Conservation (phyloP, 192 early-diverging fungal genomes). For the Backusella sp. region DNA sequence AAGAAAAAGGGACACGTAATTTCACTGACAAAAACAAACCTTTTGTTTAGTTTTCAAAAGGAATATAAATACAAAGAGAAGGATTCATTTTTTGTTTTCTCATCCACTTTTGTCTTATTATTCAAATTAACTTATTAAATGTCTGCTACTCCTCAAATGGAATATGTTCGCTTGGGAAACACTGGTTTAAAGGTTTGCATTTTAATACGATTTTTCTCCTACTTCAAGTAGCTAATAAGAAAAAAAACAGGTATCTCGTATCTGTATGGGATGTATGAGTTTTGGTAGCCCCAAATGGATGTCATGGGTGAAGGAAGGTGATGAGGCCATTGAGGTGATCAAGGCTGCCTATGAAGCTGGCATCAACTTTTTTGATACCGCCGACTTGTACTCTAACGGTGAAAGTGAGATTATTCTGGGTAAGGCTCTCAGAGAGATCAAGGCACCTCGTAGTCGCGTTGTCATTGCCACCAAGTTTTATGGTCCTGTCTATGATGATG, state of each 20-base stretch:
- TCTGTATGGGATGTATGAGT: conserved; percentile 54
- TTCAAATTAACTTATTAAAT: no score
- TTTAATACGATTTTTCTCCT: not conserved
- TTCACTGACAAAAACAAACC: no score
- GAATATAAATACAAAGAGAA: no score
- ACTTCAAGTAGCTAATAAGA: not conserved
- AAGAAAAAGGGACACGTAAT: no score
- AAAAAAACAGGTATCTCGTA: conserved; percentile 34
- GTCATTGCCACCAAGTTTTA: conserved; percentile 78
- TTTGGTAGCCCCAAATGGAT: conserved; percentile 38
- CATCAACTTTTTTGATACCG: conserved; percentile 79
- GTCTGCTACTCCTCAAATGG: conserved; percentile 44
- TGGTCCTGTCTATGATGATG: conserved; percentile 42
- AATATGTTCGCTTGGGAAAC: conserved; percentile 69
- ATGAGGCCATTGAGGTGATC: conserved; percentile 42
- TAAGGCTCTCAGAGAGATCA: conserved; percentile 33
- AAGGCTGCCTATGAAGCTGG: conserved; percentile 65
- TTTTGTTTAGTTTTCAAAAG: no score
- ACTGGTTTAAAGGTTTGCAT: conserved; percentile 68
- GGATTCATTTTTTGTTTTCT: no score
- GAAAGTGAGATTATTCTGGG: conserved; percentile 38
- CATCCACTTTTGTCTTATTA: no score
- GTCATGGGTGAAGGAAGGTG: conserved; percentile 42
- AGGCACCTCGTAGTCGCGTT: conserved; percentile 60
- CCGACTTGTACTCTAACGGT: conserved; percentile 45